phyloP scores from a whole-genome alignment of 176 grass and related monocot species.

The Oryza glaberrima region DNA sequence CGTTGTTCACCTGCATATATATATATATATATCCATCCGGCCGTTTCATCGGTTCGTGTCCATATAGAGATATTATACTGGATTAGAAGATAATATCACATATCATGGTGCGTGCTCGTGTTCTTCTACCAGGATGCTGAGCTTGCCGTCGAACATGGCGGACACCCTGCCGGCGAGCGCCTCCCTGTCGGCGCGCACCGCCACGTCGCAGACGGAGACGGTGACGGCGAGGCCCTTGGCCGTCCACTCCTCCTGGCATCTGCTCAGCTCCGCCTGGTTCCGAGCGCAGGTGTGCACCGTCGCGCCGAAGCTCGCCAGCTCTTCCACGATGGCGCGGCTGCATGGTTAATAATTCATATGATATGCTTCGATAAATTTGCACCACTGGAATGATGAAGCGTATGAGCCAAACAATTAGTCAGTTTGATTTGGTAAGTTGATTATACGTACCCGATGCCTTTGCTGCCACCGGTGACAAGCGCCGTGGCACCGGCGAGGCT shows the following conservation, averaged over 20 bases:
- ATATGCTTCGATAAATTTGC: too few relatives aligned
- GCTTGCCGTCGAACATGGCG: slow-evolving; percentile 36
- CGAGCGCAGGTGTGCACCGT: slow-evolving; percentile 49
- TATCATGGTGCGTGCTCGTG: too few relatives aligned
- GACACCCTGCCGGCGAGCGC: slow-evolving; percentile 1
- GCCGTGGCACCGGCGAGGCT: background rate
- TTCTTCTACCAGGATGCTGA: slow-evolving; percentile 42
- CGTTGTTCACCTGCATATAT: slow-evolving; percentile 29
- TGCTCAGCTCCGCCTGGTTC: slow-evolving; percentile 25
- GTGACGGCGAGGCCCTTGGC: slow-evolving; percentile 19
- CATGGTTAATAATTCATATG: background rate
- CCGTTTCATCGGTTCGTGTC: background rate
- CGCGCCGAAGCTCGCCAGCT: slow-evolving; percentile 45
- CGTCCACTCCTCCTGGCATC: slow-evolving; percentile 33
- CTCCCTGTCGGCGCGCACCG: slow-evolving; percentile 21
- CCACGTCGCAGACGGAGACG: slow-evolving; percentile 46
- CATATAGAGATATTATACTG: too few relatives aligned
- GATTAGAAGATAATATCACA: too few relatives aligned
- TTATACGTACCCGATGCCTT: background rate
- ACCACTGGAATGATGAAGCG: too few relatives aligned
- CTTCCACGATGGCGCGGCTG: slow-evolving; percentile 42
- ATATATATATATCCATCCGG: too few relatives aligned
- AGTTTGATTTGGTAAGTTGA: too few relatives aligned
- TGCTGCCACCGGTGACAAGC: slow-evolving; percentile 10
- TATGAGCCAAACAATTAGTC: too few relatives aligned